Conservation (phyloP, 257 asterid species). For the Anisodus acutangulus region DNA sequence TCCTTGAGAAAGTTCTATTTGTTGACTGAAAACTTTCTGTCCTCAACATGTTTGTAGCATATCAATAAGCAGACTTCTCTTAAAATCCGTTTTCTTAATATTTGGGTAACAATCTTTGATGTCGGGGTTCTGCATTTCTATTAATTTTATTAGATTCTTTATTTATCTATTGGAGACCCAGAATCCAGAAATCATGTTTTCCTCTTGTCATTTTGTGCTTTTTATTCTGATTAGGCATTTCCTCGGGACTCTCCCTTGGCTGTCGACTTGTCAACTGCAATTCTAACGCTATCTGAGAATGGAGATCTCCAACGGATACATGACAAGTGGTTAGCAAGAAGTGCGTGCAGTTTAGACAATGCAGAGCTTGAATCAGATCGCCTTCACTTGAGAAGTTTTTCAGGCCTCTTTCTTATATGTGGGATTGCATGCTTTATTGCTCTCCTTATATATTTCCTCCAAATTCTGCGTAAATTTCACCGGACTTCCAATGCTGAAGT, state of each 20-base stretch:
- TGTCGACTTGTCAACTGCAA: constrained; percentile 60
- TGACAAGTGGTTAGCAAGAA: constrained; percentile 79
- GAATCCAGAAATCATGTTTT: neutral
- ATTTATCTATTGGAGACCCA: neutral
- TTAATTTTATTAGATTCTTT: neutral
- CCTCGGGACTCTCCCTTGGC: constrained; percentile 68
- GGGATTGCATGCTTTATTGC: constrained; percentile 75
- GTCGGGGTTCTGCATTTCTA: neutral
- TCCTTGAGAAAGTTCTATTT: neutral
- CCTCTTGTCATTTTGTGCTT: constrained; percentile 16
- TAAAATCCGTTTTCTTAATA: neutral
- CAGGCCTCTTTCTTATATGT: constrained; percentile 49
- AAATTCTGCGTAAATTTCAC: constrained; percentile 52
- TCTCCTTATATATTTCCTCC: constrained; percentile 59
- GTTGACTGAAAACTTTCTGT: neutral
- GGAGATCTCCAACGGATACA: constrained; percentile 95
- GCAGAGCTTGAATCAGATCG: constrained; percentile 47
- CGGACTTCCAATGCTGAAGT: constrained; percentile 38
- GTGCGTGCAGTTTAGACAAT: constrained; percentile 43
- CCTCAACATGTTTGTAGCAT: constrained; percentile 16
- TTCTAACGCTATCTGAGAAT: constrained; percentile 76
- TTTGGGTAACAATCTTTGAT: neutral
- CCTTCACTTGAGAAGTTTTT: constrained; percentile 62
- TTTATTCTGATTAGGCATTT: constrained; percentile 54
- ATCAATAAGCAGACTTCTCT: neutral